These are phyloP conservation scores for Gynandropsis gynandra DNA, from an alignment of 345 rosid genomes.

Conservation along the genomic window DNA sequence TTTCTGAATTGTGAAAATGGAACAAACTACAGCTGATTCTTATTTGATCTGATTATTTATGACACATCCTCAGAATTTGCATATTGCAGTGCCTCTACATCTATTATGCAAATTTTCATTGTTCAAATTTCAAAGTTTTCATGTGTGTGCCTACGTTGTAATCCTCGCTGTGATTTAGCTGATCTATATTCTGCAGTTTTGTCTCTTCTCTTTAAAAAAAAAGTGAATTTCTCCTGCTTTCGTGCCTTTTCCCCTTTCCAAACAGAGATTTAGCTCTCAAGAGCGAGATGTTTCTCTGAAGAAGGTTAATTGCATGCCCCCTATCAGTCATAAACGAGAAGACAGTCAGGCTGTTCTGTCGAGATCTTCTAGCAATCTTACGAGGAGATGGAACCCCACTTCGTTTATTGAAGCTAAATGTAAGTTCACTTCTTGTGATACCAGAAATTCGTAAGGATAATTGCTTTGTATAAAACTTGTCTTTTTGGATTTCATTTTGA, in stretches of 20 bases:
- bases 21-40: no score
- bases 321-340: conserved; percentile 40
- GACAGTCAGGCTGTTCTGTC: conserved; percentile 52
- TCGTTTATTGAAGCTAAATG: conserved; percentile 45
- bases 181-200: background rate
- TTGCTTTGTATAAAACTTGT: conserved; percentile 1
- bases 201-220: background rate
- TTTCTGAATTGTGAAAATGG: no score
- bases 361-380: conserved; percentile 41
- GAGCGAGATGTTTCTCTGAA: conserved; percentile 49
- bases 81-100: no score
- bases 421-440: conserved; percentile 22
- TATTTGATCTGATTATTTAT: no score
- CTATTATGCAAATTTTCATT: no score
- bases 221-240: conserved; percentile 1
- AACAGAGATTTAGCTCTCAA: conserved; percentile 68
- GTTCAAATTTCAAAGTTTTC: no score
- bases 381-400: conserved; percentile 54
- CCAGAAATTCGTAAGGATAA: background rate
- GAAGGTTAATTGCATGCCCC: conserved; percentile 50
- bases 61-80: no score
- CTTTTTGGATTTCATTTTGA: no score
- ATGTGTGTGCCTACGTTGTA: no score
- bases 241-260: conserved; percentile 13
- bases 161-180: background rate